Conservation (phyloP, 208 protist genomes). For the Wallacemonas collosoma region DNA sequence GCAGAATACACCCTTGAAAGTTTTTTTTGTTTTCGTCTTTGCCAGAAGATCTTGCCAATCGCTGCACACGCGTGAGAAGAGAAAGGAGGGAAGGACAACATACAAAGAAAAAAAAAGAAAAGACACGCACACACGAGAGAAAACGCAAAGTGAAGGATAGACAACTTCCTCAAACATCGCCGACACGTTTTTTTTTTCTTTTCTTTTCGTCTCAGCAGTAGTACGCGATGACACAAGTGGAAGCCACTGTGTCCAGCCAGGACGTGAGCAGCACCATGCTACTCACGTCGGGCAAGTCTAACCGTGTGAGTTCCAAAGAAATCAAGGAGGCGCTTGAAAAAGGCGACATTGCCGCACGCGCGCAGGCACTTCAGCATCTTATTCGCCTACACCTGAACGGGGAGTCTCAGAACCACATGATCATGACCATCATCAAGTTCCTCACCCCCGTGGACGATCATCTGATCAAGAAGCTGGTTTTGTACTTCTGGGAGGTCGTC, state of each 20-base stretch:
- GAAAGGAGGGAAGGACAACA: background rate
- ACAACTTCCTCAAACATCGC: background rate
- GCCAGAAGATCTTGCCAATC: too few relatives aligned
- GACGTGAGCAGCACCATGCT: conserved; percentile 80
- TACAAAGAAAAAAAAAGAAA: background rate
- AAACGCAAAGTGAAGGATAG: conserved; percentile 1
- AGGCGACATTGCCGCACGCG: conserved; percentile 75
- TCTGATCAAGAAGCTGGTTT: conserved; percentile 97
- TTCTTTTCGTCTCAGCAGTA: background rate
- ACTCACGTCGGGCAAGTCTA: conserved; percentile 40
- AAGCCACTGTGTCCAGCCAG: conserved; percentile 40
- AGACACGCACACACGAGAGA: background rate
- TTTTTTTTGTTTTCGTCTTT: background rate
- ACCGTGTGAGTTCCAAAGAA: conserved; percentile 66
- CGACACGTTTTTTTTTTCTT: background rate
- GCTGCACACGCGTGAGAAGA: background rate
- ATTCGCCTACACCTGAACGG: conserved; percentile 96
- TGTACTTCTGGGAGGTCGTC: conserved; percentile 98
- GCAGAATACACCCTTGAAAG: too few relatives aligned
- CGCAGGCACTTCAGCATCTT: conserved; percentile 90
- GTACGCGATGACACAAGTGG: conserved; percentile 7
- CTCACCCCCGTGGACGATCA: conserved; percentile 93
- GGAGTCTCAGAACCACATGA: conserved; percentile 95
- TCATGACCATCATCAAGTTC: conserved; percentile 98
- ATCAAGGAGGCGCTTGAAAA: conserved; percentile 92